These are phyloP conservation scores for Sicyos edulis DNA, from an alignment of 306 rosid genomes.

Conservation along the genomic window DNA sequence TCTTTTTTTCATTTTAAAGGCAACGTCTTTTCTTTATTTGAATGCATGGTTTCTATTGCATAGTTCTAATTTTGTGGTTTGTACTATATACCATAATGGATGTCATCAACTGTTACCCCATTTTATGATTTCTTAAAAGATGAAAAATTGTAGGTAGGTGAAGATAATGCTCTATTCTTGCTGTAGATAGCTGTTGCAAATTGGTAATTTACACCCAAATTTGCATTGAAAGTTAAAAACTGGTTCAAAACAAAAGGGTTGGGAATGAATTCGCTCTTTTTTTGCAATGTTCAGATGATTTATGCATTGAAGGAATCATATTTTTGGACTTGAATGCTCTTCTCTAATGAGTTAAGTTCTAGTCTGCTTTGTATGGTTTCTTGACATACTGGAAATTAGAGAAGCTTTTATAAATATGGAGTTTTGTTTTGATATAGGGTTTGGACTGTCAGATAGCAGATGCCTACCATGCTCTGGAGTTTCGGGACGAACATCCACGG, in stretches of 20 bases:
- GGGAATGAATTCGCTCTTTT: not conserved
- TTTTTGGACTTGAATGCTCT: not conserved
- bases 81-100: not conserved
- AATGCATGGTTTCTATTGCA: not conserved
- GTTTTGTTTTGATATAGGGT: conserved; percentile 41
- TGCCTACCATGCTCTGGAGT: conserved; percentile 59
- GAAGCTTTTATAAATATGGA: conserved; percentile 15
- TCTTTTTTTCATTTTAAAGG: not conserved
- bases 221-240: not conserved
- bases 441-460: conserved; percentile 51
- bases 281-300: not conserved
- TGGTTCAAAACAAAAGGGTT: not conserved
- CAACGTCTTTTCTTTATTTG: not conserved
- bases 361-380: conserved; percentile 2
- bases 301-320: not conserved
- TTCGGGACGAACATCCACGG: conserved; percentile 42
- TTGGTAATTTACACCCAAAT: not conserved
- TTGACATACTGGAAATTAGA: not conserved
- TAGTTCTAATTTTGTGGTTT: not conserved
- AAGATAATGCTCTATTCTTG: not conserved
- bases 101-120: not conserved
- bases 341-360: not conserved
- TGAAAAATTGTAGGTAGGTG: not conserved
- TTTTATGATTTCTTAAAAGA: not conserved
- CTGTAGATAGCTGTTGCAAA: not conserved